Evolutionary conservation across 495 filamentous ascomycete genomes (phyloP).

Genomic region (Aspergillus ostianus): DNA sequence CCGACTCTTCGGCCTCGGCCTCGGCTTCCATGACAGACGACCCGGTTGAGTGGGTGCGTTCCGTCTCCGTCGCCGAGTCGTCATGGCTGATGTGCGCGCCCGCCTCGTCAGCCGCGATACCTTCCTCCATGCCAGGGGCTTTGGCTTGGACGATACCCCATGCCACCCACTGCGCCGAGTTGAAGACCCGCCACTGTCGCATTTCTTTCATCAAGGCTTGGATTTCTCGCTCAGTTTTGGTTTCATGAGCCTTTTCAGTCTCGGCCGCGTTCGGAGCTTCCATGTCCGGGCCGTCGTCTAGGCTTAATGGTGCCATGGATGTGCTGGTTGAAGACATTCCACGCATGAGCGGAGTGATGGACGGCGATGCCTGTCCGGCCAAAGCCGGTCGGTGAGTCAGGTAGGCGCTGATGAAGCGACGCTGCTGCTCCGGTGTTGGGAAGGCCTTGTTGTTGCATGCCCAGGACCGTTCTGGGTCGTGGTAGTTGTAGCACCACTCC

Average conservation of each 20-base stretch:
- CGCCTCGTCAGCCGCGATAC: constrained; percentile 20
- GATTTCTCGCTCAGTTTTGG: constrained; percentile 60
- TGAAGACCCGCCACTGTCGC: constrained; percentile 79
- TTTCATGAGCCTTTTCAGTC: constrained; percentile 59
- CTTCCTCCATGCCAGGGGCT: constrained; percentile 59
- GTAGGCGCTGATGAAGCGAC: constrained; percentile 81
- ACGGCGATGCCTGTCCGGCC: constrained; percentile 53
- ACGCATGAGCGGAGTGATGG: constrained; percentile 45
- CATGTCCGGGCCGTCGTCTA: constrained; percentile 32
- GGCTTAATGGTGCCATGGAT: constrained; percentile 33
- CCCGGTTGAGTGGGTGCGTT: constrained; percentile 16
- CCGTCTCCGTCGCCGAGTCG: neutral
- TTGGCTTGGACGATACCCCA: constrained; percentile 98
- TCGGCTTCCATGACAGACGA: constrained; percentile 23
- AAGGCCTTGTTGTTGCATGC: constrained; percentile 66
- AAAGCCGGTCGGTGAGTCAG: constrained; percentile 71
- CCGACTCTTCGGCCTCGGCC: constrained; percentile 42
- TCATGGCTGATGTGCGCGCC: constrained; percentile 11
- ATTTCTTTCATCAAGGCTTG: constrained; percentile 71
- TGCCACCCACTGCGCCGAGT: constrained; percentile 86
- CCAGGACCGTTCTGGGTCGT: constrained; percentile 62
- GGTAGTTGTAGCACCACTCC: constrained; percentile 99
- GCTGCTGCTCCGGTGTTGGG: constrained; percentile 78
- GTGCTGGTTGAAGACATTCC: constrained; percentile 30
- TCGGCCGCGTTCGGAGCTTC: constrained; percentile 32